Conservation (phyloP, 345 rosid genomes). For the Ceriops decandra region DNA sequence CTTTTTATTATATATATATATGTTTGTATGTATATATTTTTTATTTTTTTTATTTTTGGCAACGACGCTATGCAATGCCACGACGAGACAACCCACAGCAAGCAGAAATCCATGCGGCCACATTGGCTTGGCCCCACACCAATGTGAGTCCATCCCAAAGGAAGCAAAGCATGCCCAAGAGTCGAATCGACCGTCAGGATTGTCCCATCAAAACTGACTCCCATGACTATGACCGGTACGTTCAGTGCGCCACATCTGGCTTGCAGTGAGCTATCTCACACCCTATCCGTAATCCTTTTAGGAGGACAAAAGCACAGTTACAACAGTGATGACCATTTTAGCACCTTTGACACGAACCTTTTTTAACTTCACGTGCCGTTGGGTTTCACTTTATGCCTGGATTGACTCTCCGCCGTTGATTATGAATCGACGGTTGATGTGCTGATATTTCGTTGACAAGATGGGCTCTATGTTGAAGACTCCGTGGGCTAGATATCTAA, state of each 20-base stretch:
- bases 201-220: conserved; percentile 7
- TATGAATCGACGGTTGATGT: too few species aligned
- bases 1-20: too few species aligned
- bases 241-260: conserved; percentile 21
- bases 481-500: too few species aligned
- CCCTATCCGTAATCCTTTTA: too few species aligned
- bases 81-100: too few species aligned
- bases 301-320: background rate
- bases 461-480: too few species aligned
- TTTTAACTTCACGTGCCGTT: conserved; percentile 19
- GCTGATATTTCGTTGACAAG: too few species aligned
- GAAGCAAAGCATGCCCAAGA: background rate
- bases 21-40: too few species aligned
- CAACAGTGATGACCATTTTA: background rate
- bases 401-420: too few species aligned
- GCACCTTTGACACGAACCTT: conserved; percentile 4
- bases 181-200: conserved; percentile 24
- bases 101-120: background rate
- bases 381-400: too few species aligned
- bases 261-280: conserved; percentile 13
- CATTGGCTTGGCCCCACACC: background rate
- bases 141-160: background rate
- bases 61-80: too few species aligned
- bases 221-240: conserved; percentile 10
- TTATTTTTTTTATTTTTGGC: too few species aligned